A percentile compares a stretch with the other conserved stretches of the same genome.
Evolutionary conservation across 1,139 yeast species (phyloP).

Genomic region (Nakaseomyces kungkrabaensis): DNA sequence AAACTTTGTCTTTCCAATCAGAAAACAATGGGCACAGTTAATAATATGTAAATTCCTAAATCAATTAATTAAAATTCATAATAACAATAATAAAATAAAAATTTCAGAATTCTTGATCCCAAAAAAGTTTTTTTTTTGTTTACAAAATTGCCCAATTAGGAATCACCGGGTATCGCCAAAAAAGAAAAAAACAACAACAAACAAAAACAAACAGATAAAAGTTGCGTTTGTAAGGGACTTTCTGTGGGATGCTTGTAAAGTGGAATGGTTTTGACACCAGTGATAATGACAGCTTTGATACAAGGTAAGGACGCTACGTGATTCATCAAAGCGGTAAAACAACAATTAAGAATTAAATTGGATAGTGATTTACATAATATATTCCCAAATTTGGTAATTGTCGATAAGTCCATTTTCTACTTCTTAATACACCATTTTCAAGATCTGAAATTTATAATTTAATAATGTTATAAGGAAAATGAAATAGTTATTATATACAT

Average conservation of each 20-base stretch:
- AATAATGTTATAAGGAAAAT: background rate
- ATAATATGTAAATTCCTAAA: too few species aligned
- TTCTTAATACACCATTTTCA: too few species aligned
- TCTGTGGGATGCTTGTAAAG: background rate
- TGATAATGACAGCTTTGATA: too few species aligned
- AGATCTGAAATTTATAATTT: background rate
- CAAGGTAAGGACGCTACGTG: too few species aligned
- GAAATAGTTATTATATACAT: conserved; percentile 4
- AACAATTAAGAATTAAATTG: too few species aligned
- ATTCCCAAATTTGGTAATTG: too few species aligned
- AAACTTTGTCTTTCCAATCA: background rate
- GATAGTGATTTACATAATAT: too few species aligned
- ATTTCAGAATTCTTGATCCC: background rate
- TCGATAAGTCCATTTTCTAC: too few species aligned
- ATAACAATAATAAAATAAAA: background rate
- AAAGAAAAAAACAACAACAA: background rate
- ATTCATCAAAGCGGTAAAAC: too few species aligned
- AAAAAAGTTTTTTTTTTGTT: conserved; percentile 5
- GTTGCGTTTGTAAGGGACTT: background rate
- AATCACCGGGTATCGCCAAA: conserved; percentile 3
- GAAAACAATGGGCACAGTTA: too few species aligned
- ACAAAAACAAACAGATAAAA: background rate
- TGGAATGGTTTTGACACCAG: too few species aligned
- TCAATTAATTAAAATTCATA: background rate
- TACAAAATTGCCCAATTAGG: conserved; percentile 2